Percentiles rank a stretch among this genome's conserved stretches.
Conservation (phyloP, 2,329 filamentous ascomycete genomes). For the Pseudogymnoascus sp. region DNA sequence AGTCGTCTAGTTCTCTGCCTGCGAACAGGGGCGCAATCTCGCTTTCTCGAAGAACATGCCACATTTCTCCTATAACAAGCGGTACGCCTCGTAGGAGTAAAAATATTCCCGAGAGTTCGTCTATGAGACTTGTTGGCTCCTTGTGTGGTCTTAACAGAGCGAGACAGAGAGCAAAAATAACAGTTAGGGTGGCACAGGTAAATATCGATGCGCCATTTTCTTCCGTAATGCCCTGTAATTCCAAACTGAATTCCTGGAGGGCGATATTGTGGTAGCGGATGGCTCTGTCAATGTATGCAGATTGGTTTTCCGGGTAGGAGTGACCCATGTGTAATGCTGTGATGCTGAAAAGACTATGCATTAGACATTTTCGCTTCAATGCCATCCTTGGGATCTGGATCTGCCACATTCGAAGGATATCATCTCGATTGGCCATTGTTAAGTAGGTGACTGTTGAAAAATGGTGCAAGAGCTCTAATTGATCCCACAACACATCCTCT, state of each 20-base stretch:
- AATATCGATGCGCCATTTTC: conserved; percentile 14
- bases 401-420: conserved; percentile 8
- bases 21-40: background rate
- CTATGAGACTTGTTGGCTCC: background rate
- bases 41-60: background rate
- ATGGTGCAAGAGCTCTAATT: conserved; percentile 14
- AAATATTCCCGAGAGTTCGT: background rate
- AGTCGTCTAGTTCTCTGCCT: background rate
- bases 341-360: conserved; percentile 13
- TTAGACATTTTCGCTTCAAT: conserved; percentile 13
- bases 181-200: conserved; percentile 12
- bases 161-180: background rate
- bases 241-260: background rate
- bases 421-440: background rate
- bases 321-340: conserved; percentile 14
- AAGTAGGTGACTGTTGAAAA: conserved; percentile 12
- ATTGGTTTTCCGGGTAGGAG: conserved; percentile 5
- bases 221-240: conserved; percentile 3
- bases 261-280: conserved; percentile 12
- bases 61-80: background rate
- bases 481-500: background rate
- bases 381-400: conserved; percentile 12
- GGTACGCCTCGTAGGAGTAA: background rate
- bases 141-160: background rate
- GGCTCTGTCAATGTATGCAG: conserved; percentile 9